phyloP scores from a whole-genome alignment of 2,329 filamentous ascomycete species.

The Tolypocladium sp. region DNA sequence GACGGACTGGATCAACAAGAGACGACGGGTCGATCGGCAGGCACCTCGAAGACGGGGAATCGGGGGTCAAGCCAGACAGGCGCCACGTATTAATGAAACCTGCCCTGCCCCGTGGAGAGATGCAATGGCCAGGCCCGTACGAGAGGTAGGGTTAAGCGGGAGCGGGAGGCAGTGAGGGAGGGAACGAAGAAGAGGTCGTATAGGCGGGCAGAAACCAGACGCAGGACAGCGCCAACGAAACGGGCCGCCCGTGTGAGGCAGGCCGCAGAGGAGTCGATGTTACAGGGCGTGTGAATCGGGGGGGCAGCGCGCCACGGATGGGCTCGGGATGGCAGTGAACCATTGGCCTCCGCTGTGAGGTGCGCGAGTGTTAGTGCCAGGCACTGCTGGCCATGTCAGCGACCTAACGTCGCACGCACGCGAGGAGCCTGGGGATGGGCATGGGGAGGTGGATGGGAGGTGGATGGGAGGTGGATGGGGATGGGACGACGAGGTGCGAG shows the following conservation, averaged over 20 bases:
- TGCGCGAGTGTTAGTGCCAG: not conserved
- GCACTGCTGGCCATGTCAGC: not conserved
- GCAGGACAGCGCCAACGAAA: not conserved
- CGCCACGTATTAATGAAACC: not conserved
- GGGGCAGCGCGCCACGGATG: not conserved
- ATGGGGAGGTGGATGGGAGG: not conserved
- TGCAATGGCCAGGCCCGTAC: not conserved
- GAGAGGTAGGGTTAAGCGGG: not conserved
- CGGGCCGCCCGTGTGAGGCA: not conserved
- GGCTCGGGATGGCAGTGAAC: not conserved
- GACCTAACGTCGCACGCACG: not conserved
- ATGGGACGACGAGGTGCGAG: not conserved
- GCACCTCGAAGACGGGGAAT: not conserved
- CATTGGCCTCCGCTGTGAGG: not conserved
- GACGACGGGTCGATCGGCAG: constrained; percentile 8
- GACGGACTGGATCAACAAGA: constrained; percentile 1
- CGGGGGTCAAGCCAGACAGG: not conserved
- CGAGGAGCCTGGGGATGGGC: not conserved
- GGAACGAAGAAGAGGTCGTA: not conserved
- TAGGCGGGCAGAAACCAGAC: not conserved
- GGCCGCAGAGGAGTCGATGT: not conserved
- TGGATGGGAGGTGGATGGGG: not conserved
- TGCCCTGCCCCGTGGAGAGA: not conserved
- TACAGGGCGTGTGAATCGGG: not conserved
- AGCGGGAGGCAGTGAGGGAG: not conserved